phyloP scores from a whole-genome alignment of 2,329 filamentous ascomycete species.

The Didymella pinodella region DNA sequence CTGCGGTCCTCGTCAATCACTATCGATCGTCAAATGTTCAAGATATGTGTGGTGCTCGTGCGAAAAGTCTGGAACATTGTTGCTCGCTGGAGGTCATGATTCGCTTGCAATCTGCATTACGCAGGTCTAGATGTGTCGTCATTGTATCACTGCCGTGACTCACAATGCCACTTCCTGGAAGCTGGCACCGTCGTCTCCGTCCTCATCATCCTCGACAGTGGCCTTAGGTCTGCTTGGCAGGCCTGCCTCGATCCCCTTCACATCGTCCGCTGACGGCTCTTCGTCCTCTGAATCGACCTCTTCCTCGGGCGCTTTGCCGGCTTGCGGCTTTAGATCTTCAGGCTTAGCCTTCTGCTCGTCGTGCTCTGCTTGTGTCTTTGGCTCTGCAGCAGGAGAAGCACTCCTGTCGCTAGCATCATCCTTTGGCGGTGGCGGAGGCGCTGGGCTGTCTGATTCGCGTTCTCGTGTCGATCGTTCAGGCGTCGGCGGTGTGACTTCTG shows the following conservation, averaged over 20 bases:
- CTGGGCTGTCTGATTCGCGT: constrained; percentile 31
- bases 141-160: not conserved
- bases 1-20: not conserved
- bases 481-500: constrained; percentile 60
- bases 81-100: not conserved
- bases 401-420: constrained; percentile 38
- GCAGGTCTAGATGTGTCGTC: not conserved
- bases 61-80: not conserved
- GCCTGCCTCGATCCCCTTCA: constrained; percentile 40
- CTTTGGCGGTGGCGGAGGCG: constrained; percentile 48
- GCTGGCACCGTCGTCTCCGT: constrained; percentile 41
- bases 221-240: constrained; percentile 41
- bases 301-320: constrained; percentile 38
- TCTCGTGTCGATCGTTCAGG: constrained; percentile 52
- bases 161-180: constrained; percentile 44
- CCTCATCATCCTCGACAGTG: constrained; percentile 41
- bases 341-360: constrained; percentile 47
- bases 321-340: constrained; percentile 43
- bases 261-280: constrained; percentile 30
- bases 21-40: not conserved
- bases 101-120: constrained; percentile 7
- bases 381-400: constrained; percentile 37
- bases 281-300: constrained; percentile 38
- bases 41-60: not conserved
- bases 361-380: constrained; percentile 37